Evolutionary conservation across 169 alveolate species (phyloP).

Genomic region (Cryptosporidium viatorum): DNA sequence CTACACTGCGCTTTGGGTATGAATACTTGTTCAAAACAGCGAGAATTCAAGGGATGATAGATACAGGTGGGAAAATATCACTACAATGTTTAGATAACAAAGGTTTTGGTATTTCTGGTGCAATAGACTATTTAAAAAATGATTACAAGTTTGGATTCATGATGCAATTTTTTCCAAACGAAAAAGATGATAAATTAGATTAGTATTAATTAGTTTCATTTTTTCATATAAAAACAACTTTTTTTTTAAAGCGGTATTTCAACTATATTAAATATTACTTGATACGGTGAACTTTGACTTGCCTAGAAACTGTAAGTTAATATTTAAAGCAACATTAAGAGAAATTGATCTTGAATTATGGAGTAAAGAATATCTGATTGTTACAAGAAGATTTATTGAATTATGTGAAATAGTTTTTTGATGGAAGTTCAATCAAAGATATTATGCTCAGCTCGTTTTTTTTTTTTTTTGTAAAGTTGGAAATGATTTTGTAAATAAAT

Average conservation of each 20-base stretch:
- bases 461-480: neutral
- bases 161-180: constrained; percentile 90
- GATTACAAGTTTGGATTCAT: constrained; percentile 90
- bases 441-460: constrained; percentile 7
- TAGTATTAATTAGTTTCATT: neutral
- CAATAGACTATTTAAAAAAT: constrained; percentile 88
- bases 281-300: neutral
- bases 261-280: neutral
- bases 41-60: constrained; percentile 91
- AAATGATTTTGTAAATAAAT: neutral
- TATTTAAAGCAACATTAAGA: constrained; percentile 84
- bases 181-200: constrained; percentile 32
- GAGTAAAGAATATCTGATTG: constrained; percentile 84
- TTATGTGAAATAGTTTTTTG: constrained; percentile 77
- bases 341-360: constrained; percentile 86
- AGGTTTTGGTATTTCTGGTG: constrained; percentile 92
- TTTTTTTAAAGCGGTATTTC: neutral
- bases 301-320: constrained; percentile 84
- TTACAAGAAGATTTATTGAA: constrained; percentile 83
- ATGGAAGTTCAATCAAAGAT: neutral
- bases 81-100: constrained; percentile 87
- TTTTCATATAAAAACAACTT: neutral
- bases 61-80: constrained; percentile 90
- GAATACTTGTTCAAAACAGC: constrained; percentile 92
- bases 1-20: constrained; percentile 84